Percentiles rank a stretch among this genome's conserved stretches.
phyloP scores from a whole-genome alignment of 2,329 filamentous ascomycete species.

The Epichloe elymi region DNA sequence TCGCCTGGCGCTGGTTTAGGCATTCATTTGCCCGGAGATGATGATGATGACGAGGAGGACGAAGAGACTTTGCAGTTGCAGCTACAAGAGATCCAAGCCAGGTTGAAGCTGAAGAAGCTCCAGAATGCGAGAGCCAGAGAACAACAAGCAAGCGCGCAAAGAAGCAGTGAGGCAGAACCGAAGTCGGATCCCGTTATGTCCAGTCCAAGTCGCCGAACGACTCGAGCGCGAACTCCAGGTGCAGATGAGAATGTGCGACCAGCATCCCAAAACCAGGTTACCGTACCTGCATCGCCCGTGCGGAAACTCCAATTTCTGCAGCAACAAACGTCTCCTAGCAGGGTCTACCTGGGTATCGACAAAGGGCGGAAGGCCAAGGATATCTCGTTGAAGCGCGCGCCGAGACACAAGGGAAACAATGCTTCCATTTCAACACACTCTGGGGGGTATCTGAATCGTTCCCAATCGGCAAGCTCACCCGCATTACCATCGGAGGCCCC shows the following conservation, averaged over 20 bases:
- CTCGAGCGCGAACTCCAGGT: conserved; percentile 15
- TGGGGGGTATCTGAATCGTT: conserved; percentile 31
- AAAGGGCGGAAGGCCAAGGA: conserved; percentile 72
- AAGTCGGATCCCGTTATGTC: conserved; percentile 10
- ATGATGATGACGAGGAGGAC: conserved; percentile 41
- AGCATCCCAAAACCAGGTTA: conserved; percentile 30
- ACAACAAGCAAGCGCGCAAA: conserved; percentile 9
- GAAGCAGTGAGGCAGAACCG: conserved; percentile 10
- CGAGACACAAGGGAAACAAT: conserved; percentile 27
- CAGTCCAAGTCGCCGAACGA: conserved; percentile 10
- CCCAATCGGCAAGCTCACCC: conserved; percentile 24
- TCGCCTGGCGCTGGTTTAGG: conserved; percentile 15
- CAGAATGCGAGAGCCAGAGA: conserved; percentile 39
- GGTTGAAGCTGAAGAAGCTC: conserved; percentile 74
- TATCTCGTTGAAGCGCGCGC: conserved; percentile 68
- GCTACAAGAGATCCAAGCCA: conserved; percentile 77
- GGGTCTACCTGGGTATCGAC: conserved; percentile 76
- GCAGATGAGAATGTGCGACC: conserved; percentile 10
- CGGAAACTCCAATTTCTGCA: conserved; percentile 38
- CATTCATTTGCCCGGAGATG: conserved; percentile 19
- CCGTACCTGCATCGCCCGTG: conserved; percentile 67
- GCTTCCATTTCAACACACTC: conserved; percentile 9
- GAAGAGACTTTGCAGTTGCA: conserved; percentile 83
- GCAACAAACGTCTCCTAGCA: conserved; percentile 60
- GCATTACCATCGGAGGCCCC: conserved; percentile 16